phyloP scores from a whole-genome alignment of 1,284 basidiomycete species.

The Ustilago hordei region DNA sequence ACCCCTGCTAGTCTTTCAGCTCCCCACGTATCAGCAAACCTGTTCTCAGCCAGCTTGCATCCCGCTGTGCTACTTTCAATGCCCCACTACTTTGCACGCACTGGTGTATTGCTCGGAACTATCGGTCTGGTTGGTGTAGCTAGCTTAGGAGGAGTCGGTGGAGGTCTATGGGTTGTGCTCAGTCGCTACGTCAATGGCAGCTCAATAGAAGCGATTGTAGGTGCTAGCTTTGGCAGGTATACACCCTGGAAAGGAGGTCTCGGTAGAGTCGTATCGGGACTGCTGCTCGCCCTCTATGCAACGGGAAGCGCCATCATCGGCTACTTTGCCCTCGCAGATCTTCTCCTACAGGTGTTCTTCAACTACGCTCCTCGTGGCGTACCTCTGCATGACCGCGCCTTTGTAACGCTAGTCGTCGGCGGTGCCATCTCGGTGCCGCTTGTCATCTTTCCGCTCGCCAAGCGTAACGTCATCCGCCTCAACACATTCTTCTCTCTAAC shows the following conservation, averaged over 20 bases:
- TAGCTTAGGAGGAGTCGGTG: slow-evolving; percentile 63
- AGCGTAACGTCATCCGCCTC: slow-evolving; percentile 66
- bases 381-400: slow-evolving; percentile 61
- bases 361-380: slow-evolving; percentile 61
- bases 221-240: slow-evolving; percentile 61
- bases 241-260: slow-evolving; percentile 64
- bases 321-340: slow-evolving; percentile 66
- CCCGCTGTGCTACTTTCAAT: slow-evolving; percentile 65
- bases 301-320: slow-evolving; percentile 65
- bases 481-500: slow-evolving; percentile 55
- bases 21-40: slow-evolving; percentile 63
- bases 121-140: slow-evolving; percentile 53
- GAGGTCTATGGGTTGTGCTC: slow-evolving; percentile 65
- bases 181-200: slow-evolving; percentile 65
- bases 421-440: slow-evolving; percentile 61
- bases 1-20: slow-evolving; percentile 61
- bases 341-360: slow-evolving; percentile 65
- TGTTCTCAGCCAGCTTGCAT: slow-evolving; percentile 64
- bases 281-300: slow-evolving; percentile 61
- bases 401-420: slow-evolving; percentile 64
- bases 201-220: slow-evolving; percentile 64
- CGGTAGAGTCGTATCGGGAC: slow-evolving; percentile 52
- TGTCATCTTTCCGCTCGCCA: slow-evolving; percentile 64
- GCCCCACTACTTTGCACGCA: slow-evolving; percentile 64
- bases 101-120: slow-evolving; percentile 53